A percentile compares a stretch with the other conserved stretches of the same genome.
These are phyloP conservation scores for Blastobotrys apis DNA, from an alignment of 1,139 yeast species.

Conservation along the genomic window DNA sequence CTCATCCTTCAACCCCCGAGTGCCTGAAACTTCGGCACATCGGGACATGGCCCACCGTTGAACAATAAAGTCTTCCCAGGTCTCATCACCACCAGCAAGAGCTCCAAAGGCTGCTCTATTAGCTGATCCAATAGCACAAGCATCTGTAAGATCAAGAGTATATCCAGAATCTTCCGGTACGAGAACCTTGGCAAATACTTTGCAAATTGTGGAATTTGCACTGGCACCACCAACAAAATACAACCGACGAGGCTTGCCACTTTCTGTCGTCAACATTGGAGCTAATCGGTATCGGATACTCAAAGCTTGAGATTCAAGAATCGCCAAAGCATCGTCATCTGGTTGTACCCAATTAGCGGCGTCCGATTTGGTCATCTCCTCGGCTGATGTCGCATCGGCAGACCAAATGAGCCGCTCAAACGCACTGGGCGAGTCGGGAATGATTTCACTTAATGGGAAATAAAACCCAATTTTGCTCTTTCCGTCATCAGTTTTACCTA, in stretches of 20 bases:
- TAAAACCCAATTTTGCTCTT: constrained; percentile 60
- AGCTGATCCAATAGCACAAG: constrained; percentile 95
- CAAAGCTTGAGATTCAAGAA: constrained; percentile 81
- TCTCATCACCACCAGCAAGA: constrained; percentile 15
- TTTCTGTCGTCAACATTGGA: constrained; percentile 51
- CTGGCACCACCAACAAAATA: constrained; percentile 90
- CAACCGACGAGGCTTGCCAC: constrained; percentile 57
- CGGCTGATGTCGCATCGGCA: background rate
- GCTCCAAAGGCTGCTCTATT: constrained; percentile 71
- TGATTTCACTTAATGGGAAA: constrained; percentile 85
- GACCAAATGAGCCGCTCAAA: constrained; percentile 21
- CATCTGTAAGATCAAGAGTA: constrained; percentile 75
- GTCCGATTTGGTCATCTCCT: background rate
- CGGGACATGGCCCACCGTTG: constrained; percentile 8
- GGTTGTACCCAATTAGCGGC: constrained; percentile 38
- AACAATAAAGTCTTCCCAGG: constrained; percentile 24
- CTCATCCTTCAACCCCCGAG: constrained; percentile 5
- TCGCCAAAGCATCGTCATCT: constrained; percentile 68
- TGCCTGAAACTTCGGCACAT: constrained; percentile 2
- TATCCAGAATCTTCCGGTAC: constrained; percentile 62
- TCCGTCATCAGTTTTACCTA: background rate
- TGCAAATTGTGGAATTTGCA: constrained; percentile 61
- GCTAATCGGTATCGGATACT: constrained; percentile 78
- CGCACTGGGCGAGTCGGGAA: constrained; percentile 59
- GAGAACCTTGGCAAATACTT: constrained; percentile 64